A percentile compares a stretch with the other conserved stretches of the same genome.
phyloP scores from a whole-genome alignment of 176 grass and related monocot species.

The Sorghum bicolor region DNA sequence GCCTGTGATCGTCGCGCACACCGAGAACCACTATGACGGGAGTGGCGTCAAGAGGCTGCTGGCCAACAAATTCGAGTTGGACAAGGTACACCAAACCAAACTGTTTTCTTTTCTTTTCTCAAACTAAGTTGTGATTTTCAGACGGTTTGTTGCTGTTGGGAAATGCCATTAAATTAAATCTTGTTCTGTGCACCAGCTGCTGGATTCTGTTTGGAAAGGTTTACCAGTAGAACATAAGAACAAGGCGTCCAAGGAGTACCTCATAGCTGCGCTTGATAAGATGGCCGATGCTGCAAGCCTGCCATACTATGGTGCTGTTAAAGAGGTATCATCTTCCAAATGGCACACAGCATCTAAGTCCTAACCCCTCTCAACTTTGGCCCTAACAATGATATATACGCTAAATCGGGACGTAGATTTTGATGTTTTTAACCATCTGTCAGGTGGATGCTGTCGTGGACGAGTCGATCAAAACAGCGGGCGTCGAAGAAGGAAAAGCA shows the following conservation, averaged over 20 bases:
- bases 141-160: not conserved
- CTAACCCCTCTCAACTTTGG: not conserved
- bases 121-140: not conserved
- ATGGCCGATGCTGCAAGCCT: slow-evolving; percentile 56
- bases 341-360: not conserved
- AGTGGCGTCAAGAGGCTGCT: slow-evolving; percentile 71
- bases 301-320: slow-evolving; percentile 52
- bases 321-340: slow-evolving; percentile 32
- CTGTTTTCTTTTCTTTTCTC: not conserved
- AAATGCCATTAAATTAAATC: not conserved
- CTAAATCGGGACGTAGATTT: not conserved
- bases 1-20: slow-evolving; percentile 89
- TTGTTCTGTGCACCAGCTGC: slow-evolving; percentile 38
- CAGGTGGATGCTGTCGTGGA: slow-evolving; percentile 67
- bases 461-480: slow-evolving; percentile 39
- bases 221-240: slow-evolving; percentile 26
- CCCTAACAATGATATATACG: not conserved
- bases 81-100: slow-evolving; percentile 50
- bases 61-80: slow-evolving; percentile 63
- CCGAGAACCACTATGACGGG: slow-evolving; percentile 71
- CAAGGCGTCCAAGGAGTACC: slow-evolving; percentile 45
- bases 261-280: slow-evolving; percentile 53
- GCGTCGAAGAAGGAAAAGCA: slow-evolving; percentile 24
- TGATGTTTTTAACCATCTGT: not conserved
- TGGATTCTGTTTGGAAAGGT: slow-evolving; percentile 65